phyloP scores from a whole-genome alignment of 228 moss, liverwort and hornwort species.

The Sphagnum magellanicum region DNA sequence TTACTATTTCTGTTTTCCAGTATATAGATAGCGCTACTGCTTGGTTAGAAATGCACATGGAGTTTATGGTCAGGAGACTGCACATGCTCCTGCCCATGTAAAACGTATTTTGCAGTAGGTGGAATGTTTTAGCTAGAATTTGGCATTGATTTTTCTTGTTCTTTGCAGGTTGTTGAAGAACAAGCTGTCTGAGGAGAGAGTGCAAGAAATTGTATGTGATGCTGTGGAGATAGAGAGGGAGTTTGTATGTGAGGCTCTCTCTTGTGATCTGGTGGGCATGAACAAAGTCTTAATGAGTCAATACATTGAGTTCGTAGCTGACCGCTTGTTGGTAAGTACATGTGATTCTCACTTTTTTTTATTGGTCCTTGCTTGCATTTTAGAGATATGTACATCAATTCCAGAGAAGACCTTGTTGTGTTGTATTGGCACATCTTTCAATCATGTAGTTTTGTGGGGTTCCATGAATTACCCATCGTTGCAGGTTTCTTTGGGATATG shows the following conservation, averaged over 20 bases:
- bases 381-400: no score
- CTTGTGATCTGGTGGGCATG: slow-evolving; percentile 45
- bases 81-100: no score
- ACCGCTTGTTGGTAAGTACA: slow-evolving; percentile 27
- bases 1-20: neutral
- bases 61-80: neutral
- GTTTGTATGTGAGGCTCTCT: slow-evolving; percentile 47
- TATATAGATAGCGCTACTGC: neutral
- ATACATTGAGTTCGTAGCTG: slow-evolving; percentile 53
- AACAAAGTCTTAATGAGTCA: slow-evolving; percentile 43
- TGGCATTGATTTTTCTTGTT: neutral
- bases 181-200: slow-evolving; percentile 23
- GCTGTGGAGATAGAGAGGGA: slow-evolving; percentile 45
- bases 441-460: neutral
- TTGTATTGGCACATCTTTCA: no score
- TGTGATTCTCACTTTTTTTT: neutral
- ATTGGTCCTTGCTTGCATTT: no score
- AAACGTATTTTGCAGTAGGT: neutral
- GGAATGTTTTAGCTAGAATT: neutral
- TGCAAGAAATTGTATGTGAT: slow-evolving; percentile 35
- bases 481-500: slow-evolving; percentile 28
- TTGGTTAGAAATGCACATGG: neutral
- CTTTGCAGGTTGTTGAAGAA: slow-evolving; percentile 25
- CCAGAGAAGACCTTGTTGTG: no score
- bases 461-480: neutral